Conservation (phyloP, 768 basidiomycete genomes). For the Nevesoporus exiguus region DNA sequence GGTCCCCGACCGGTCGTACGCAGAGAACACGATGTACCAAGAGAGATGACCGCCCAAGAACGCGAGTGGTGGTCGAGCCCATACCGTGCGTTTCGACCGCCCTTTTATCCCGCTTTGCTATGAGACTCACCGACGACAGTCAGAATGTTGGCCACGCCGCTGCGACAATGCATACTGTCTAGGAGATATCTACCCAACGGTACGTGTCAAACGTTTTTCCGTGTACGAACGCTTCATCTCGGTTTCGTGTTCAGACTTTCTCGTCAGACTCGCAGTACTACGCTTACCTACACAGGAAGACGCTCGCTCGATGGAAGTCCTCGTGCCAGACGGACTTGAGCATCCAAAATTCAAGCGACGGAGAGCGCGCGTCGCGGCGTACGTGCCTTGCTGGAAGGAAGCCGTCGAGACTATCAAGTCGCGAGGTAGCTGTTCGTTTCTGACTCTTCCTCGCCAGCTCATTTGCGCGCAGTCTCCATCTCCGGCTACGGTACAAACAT, state of each 20-base stretch:
- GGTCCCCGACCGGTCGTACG: constrained; percentile 23
- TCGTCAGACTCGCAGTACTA: constrained; percentile 56
- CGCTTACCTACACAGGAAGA: constrained; percentile 36
- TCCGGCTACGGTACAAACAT: constrained; percentile 31
- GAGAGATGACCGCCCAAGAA: constrained; percentile 63
- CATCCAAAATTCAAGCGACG: constrained; percentile 57
- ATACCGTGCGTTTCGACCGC: constrained; percentile 49
- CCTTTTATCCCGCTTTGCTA: neutral
- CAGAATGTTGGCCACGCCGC: constrained; percentile 65
- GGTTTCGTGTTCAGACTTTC: constrained; percentile 46
- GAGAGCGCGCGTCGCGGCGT: constrained; percentile 43
- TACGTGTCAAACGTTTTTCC: constrained; percentile 23
- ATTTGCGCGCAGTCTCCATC: constrained; percentile 15
- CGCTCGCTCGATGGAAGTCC: constrained; percentile 25
- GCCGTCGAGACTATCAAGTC: constrained; percentile 38
- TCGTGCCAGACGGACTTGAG: constrained; percentile 61
- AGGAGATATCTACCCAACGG: constrained; percentile 55
- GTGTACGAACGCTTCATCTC: neutral
- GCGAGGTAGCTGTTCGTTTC: constrained; percentile 32
- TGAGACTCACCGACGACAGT: constrained; percentile 38
- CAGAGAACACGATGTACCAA: constrained; percentile 36
- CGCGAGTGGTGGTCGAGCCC: constrained; percentile 70
- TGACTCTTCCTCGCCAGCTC: neutral
- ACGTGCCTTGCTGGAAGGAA: constrained; percentile 60
- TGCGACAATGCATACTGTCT: constrained; percentile 55